phyloP scores from a whole-genome alignment of 176 grass and related monocot species.

The Oropetium thomaeum region DNA sequence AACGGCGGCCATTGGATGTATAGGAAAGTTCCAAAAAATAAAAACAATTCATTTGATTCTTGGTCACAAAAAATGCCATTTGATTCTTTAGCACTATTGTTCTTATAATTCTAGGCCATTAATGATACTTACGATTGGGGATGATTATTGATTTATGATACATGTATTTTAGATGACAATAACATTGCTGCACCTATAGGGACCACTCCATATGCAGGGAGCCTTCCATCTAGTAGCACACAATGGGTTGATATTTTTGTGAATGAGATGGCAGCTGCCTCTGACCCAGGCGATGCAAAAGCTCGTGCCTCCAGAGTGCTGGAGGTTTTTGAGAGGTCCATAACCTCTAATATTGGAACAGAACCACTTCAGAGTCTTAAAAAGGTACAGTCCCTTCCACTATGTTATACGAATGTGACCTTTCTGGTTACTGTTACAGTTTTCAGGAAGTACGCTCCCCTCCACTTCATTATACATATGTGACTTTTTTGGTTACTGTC shows the following conservation, averaged over 20 bases:
- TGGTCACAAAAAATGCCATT: no score
- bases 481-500: no score
- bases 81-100: no score
- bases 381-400: slow-evolving; percentile 32
- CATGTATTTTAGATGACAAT: slow-evolving; percentile 10
- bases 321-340: slow-evolving; percentile 41
- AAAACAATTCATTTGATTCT: no score
- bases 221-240: slow-evolving; percentile 18
- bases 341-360: slow-evolving; percentile 1
- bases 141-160: background rate
- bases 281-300: slow-evolving; percentile 39
- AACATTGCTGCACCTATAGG: slow-evolving; percentile 1
- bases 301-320: slow-evolving; percentile 43
- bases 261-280: slow-evolving; percentile 38
- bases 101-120: no score
- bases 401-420: background rate
- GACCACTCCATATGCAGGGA: slow-evolving; percentile 3
- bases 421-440: no score
- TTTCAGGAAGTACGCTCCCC: no score
- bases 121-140: background rate
- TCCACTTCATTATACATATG: no score
- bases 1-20: no score
- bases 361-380: slow-evolving; percentile 31
- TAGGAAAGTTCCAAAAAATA: no score
- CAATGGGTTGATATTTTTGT: slow-evolving; percentile 56